Percentiles rank a stretch among this genome's conserved stretches.
Evolutionary conservation across 2,329 filamentous ascomycete genomes (phyloP).

Genomic region (Ampelomyces quisqualis): DNA sequence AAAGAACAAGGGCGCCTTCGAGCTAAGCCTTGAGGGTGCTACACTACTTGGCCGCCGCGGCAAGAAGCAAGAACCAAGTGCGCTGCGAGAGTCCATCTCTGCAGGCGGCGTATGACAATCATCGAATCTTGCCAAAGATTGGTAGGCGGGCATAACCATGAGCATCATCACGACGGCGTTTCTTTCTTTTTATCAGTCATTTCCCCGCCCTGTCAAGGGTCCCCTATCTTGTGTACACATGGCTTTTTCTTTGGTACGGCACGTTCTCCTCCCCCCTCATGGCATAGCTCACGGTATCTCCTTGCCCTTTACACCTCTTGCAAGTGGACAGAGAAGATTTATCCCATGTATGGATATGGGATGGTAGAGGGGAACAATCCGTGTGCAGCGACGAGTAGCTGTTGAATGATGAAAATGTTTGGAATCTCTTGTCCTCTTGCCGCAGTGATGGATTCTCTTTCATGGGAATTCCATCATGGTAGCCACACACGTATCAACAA

Average conservation of each 20-base stretch:
- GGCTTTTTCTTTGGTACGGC: constrained; percentile 8
- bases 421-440: neutral
- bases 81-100: constrained; percentile 48
- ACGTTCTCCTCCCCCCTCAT: constrained; percentile 10
- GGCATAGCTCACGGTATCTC: constrained; percentile 16
- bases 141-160: constrained; percentile 18
- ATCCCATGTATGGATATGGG: neutral
- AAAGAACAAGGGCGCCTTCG: constrained; percentile 78
- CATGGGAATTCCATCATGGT: too few relatives aligned
- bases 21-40: constrained; percentile 87
- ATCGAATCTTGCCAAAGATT: constrained; percentile 31
- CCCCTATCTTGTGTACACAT: too few relatives aligned
- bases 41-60: constrained; percentile 76
- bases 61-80: constrained; percentile 52
- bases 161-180: constrained; percentile 26
- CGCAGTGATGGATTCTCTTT: too few relatives aligned
- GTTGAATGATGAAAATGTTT: neutral
- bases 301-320: constrained; percentile 2
- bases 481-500: too few relatives aligned
- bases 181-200: constrained; percentile 14
- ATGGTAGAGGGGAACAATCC: too few relatives aligned
- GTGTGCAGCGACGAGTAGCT: too few relatives aligned
- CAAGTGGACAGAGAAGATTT: neutral
- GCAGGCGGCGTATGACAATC: constrained; percentile 39
- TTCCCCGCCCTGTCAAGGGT: too few relatives aligned